Percentiles rank a stretch among this genome's conserved stretches.
Evolutionary conservation across 129 eudicot genomes (phyloP).

Genomic region (Lonicera japonica): DNA sequence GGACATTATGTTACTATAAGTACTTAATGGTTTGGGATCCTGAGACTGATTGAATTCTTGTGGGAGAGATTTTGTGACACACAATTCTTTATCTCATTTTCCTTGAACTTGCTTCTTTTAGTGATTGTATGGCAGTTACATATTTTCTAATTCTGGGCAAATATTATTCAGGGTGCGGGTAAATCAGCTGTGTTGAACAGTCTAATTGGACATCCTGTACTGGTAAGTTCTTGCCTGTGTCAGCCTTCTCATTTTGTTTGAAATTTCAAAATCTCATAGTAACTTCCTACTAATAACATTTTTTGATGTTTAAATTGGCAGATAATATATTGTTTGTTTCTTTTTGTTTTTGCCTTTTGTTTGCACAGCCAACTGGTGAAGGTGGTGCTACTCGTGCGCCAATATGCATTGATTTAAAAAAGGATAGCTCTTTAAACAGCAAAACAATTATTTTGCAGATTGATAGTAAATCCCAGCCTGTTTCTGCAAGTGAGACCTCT

Average conservation of each 20-base stretch:
- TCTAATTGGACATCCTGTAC: constrained; percentile 95
- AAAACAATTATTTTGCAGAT: constrained; percentile 83
- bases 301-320: background rate
- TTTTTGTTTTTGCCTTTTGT: background rate
- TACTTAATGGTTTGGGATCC: background rate
- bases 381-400: constrained; percentile 99
- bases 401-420: constrained; percentile 67
- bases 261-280: background rate
- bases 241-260: background rate
- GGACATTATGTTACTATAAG: background rate
- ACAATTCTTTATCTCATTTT: background rate
- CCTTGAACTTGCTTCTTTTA: background rate
- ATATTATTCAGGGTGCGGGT: constrained; percentile 86
- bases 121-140: background rate
- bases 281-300: too few relatives aligned
- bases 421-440: constrained; percentile 81
- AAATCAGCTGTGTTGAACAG: constrained; percentile 99
- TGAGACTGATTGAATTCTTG: background rate
- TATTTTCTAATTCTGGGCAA: constrained; percentile 12
- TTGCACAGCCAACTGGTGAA: constrained; percentile 95
- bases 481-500: constrained; percentile 88
- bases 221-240: constrained; percentile 44
- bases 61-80: background rate
- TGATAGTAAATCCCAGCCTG: constrained; percentile 90
- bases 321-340: background rate